Conservation (phyloP, 495 filamentous ascomycete genomes). For the Rhypophila decipiens region DNA sequence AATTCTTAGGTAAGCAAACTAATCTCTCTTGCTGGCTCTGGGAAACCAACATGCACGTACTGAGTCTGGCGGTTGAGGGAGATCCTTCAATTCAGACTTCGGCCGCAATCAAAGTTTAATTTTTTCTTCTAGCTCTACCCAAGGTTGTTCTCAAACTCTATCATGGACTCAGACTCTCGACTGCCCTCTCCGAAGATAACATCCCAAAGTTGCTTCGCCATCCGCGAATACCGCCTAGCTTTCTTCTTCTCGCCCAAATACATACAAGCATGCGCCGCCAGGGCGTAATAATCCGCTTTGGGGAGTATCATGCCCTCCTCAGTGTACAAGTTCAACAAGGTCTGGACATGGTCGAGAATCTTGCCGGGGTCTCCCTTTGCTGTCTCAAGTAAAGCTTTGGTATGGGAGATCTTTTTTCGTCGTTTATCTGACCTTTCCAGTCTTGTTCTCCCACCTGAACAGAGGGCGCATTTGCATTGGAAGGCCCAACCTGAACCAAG, state of each 20-base stretch:
- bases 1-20: no score
- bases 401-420: neutral
- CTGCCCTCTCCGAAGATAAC: conserved; percentile 2
- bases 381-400: neutral
- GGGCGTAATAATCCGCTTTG: neutral
- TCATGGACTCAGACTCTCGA: conserved; percentile 1
- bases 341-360: neutral
- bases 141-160: neutral
- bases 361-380: neutral
- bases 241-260: neutral
- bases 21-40: no score
- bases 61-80: no score
- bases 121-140: no score
- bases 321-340: neutral
- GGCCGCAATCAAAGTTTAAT: no score
- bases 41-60: no score
- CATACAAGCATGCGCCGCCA: conserved; percentile 4
- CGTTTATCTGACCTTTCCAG: neutral
- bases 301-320: conserved; percentile 6
- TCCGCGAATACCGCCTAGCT: neutral
- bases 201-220: conserved; percentile 5
- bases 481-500: neutral
- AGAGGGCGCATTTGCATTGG: conserved; percentile 1
- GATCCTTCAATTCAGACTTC: no score
- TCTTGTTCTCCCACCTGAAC: neutral